Evolutionary conservation across 1,139 yeast genomes (phyloP).

Genomic region (Nakaseomyces glabratus): DNA sequence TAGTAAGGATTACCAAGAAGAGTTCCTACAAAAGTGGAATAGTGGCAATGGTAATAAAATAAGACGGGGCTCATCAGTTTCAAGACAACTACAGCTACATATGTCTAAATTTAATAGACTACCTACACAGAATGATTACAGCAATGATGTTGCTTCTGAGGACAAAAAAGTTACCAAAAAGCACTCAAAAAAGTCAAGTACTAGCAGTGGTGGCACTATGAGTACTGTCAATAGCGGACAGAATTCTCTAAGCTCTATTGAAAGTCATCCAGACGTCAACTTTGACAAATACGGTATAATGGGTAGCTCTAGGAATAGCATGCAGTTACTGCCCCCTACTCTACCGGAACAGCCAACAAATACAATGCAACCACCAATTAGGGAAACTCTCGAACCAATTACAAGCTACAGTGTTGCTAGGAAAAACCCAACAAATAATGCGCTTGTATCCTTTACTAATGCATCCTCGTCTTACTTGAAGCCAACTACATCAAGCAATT

Average conservation of each 20-base stretch:
- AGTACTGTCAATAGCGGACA: constrained; percentile 7
- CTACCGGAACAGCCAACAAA: constrained; percentile 11
- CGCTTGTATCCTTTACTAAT: constrained; percentile 19
- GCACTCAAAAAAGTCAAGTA: constrained; percentile 4
- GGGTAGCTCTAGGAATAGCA: background rate
- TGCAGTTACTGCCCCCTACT: constrained; percentile 11
- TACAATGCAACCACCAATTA: constrained; percentile 6
- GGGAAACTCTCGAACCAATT: constrained; percentile 6
- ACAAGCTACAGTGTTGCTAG: background rate
- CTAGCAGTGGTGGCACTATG: constrained; percentile 6
- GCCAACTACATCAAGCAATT: constrained; percentile 6
- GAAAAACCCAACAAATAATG: constrained; percentile 16
- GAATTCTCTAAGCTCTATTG: constrained; percentile 10
- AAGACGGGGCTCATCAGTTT: constrained; percentile 71
- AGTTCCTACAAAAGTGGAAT: constrained; percentile 69
- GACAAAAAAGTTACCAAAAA: constrained; percentile 2
- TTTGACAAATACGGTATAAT: constrained; percentile 4
- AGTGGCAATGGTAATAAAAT: constrained; percentile 65
- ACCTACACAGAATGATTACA: constrained; percentile 36
- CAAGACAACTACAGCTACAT: constrained; percentile 68
- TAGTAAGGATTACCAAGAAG: constrained; percentile 72
- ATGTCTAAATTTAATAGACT: constrained; percentile 60
- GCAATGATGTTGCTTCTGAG: background rate
- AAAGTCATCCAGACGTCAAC: constrained; percentile 1
- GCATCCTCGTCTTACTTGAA: constrained; percentile 12